These are phyloP conservation scores for Suillus variegatus DNA, from an alignment of 768 basidiomycete species.

Conservation along the genomic window DNA sequence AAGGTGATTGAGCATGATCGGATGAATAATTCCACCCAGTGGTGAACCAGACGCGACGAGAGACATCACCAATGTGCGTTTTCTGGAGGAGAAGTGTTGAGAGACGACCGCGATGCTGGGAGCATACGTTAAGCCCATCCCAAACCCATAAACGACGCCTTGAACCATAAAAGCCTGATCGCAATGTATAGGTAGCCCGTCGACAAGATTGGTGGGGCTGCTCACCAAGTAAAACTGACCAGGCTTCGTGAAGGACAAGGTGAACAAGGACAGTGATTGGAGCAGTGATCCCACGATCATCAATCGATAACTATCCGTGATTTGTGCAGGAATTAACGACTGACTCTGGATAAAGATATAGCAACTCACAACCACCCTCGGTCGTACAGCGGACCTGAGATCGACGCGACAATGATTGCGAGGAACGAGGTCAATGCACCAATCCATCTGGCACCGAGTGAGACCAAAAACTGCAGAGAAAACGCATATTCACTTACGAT, in stretches of 20 bases:
- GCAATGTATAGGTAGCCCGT: not conserved
- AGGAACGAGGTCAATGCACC: conserved; percentile 45
- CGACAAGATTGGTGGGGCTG: not conserved
- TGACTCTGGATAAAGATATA: not conserved
- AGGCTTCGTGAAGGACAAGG: conserved; percentile 37
- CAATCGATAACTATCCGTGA: conserved; percentile 6
- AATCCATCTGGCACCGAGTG: conserved; percentile 33
- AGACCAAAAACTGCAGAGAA: conserved; percentile 29
- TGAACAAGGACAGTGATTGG: conserved; percentile 35
- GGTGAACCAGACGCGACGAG: not conserved
- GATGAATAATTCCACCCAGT: not conserved
- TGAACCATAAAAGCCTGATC: not conserved
- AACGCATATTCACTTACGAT: conserved; percentile 20
- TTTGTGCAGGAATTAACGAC: not conserved
- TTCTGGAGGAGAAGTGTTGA: not conserved
- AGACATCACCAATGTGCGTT: not conserved
- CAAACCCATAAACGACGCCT: not conserved
- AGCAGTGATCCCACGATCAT: conserved; percentile 27
- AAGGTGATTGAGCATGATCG: not conserved
- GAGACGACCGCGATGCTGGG: not conserved
- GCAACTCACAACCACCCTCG: conserved; percentile 43
- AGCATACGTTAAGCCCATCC: not conserved
- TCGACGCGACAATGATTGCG: conserved; percentile 35
- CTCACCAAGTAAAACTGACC: conserved; percentile 37
- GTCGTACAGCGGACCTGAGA: conserved; percentile 46